A percentile compares a stretch with the other conserved stretches of the same genome.
These are phyloP conservation scores for Zhuliangozyma blackwelliae DNA, from an alignment of 1,139 yeast species.

Conservation along the genomic window DNA sequence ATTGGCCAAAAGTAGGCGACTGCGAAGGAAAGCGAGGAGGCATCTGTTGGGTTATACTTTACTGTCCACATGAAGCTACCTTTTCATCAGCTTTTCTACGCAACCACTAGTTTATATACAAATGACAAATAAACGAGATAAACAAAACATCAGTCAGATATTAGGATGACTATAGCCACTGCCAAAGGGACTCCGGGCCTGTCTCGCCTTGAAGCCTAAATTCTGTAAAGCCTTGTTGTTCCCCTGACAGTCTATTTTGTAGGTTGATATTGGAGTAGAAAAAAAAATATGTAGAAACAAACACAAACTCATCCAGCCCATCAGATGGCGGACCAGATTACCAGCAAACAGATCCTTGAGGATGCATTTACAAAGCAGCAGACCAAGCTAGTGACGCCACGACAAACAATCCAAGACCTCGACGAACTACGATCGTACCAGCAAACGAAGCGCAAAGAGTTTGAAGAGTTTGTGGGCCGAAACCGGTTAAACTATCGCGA, in stretches of 20 bases:
- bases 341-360: conserved; percentile 37
- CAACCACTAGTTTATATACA: too few relatives aligned
- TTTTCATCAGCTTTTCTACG: too few relatives aligned
- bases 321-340: conserved; percentile 14
- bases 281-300: background rate
- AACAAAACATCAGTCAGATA: too few relatives aligned
- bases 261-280: too few relatives aligned
- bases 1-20: conserved; percentile 19
- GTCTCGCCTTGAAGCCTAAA: too few relatives aligned
- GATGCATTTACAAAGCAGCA: conserved; percentile 30
- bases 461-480: conserved; percentile 78
- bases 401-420: conserved; percentile 62
- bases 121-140: too few relatives aligned
- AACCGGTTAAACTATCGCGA: conserved; percentile 79
- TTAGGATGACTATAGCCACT: too few relatives aligned
- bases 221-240: too few relatives aligned
- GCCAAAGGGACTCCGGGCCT: too few relatives aligned
- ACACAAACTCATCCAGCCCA: background rate
- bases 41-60: too few relatives aligned
- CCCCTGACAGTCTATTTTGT: too few relatives aligned
- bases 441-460: conserved; percentile 72
- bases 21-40: background rate
- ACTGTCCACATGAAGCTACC: too few relatives aligned
- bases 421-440: conserved; percentile 79
- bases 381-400: conserved; percentile 25